Percentiles rank a stretch among this genome's conserved stretches.
Conservation (phyloP, 306 rosid species). For the Quillaja saponaria region DNA sequence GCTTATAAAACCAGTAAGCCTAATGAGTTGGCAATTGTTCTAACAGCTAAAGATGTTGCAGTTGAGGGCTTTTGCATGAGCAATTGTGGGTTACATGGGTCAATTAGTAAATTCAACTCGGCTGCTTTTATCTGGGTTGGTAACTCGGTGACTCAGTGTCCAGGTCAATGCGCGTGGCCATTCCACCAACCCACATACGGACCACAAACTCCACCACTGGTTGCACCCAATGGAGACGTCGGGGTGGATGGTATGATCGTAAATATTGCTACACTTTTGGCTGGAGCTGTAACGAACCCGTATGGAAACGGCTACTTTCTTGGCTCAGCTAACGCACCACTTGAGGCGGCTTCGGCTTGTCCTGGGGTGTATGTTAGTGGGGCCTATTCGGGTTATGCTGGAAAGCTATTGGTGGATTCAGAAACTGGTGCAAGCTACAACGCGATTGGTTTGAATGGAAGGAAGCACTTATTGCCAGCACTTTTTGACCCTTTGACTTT, state of each 20-base stretch:
- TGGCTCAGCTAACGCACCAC: conserved; percentile 20
- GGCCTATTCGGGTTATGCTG: conserved; percentile 45
- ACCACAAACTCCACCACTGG: conserved; percentile 38
- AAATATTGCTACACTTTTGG: conserved; percentile 43
- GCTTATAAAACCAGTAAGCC: conserved; percentile 14
- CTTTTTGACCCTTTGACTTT: conserved; percentile 35
- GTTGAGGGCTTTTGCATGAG: conserved; percentile 50
- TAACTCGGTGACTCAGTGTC: conserved; percentile 42
- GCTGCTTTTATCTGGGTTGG: conserved; percentile 36
- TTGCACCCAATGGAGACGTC: conserved; percentile 42
- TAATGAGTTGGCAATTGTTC: conserved; percentile 24
- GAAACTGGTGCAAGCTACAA: conserved; percentile 38
- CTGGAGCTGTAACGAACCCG: conserved; percentile 45
- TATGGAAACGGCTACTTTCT: conserved; percentile 33
- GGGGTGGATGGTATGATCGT: conserved; percentile 45
- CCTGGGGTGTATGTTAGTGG: conserved; percentile 36
- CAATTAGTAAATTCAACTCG: neutral
- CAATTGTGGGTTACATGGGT: conserved; percentile 38
- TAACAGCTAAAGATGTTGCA: conserved; percentile 34
- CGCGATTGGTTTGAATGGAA: conserved; percentile 27
- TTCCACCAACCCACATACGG: conserved; percentile 46
- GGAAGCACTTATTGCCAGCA: conserved; percentile 44
- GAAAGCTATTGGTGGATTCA: conserved; percentile 21
- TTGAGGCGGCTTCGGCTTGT: conserved; percentile 42
- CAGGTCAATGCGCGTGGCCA: conserved; percentile 46